Base-by-base conservation (phyloP, 495 filamentous ascomycete species). In the Rusavskia elegans region DNA sequence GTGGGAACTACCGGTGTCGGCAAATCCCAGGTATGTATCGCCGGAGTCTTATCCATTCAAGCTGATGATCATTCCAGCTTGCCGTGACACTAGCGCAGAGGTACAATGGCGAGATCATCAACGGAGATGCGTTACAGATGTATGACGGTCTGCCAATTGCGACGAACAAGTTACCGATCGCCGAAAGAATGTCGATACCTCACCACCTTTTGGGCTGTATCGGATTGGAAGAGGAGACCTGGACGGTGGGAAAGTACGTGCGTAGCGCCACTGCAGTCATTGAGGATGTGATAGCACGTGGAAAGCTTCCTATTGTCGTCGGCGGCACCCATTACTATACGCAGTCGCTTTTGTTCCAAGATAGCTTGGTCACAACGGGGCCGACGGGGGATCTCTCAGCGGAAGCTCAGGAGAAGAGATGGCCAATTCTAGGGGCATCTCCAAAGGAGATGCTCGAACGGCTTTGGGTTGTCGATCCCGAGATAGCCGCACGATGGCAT, bases 71-170 rank as follows among this genome's bases (percentile, higher is more conserved):
- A 37, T 32, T 52, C 38, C 29, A 97, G 90, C 84, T 99, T 56
- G 93, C 93, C 49, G 85, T 99, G 9, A 85, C 94, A 45, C 64
- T 99, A 29, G 92, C 93, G 4, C 71, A 73, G 36, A 75, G 74
- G 35, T 89, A 85, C 67, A 84, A 94, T 65, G 93, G 93, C 57
- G 93, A 99, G 68, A 78, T 99, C 50, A 87, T 99, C 71, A 99
- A 99, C 63, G 89, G 85, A 48, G 93, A 99, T 69, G 92, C 92
- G n/a, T 92, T 99, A 86, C 93, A 97, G 64, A 82, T 99, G 75
- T 99, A 99, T 60, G 72, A 79, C 35, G 93, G 89, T 9, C 71
- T 99, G 19, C 89, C 92, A 1, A 84, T 97, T 56, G 89, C 96
- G 51, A 99, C 93, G 17, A 99, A 99, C 66, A 90, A 97, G 62